Base-by-base conservation (phyloP, 768 basidiomycete species). In the Suillus decipiens region DNA sequence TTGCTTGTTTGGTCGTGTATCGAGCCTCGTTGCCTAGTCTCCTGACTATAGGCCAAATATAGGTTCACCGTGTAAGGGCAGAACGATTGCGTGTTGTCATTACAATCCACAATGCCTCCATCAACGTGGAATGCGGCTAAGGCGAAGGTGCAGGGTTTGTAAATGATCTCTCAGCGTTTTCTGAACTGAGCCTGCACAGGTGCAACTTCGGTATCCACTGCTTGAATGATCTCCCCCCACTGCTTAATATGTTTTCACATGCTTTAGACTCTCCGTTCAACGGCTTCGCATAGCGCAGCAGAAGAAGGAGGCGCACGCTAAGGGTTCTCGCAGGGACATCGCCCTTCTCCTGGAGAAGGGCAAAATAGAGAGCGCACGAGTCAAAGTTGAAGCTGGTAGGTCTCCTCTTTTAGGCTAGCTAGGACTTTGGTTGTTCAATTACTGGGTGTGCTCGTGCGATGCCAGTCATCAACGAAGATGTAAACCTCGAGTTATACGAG, bases 241-340 rank as follows among this genome's bases (percentile, higher is more conserved):
- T 60, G 17, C 53, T 59, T 34, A 41, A 39, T 53, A 31, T 10
- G 8, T 61, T 37, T 53, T 56, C 57, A 12, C 47, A 59, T 64
- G 64, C 45, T 28, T 67, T 64, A 95, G 92, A 63, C 82, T 96
- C 39, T 91, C 92, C 1, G 90, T 95, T 24, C 93, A 96, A 74
- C 86, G 92, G 19, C 80, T 95, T 64, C 84, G 92, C 61, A 95
- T 89, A 22, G 78, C 95, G 11, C 91, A 95, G 68, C 92, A 95
- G 78, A 99, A 99, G 85, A 95, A 91, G 77, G 87, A 89, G 67
- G 94, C 95, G 0, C 86, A 97, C 22, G 88, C 89, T 2, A 90
- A 91, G 75, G 66, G 77, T 45, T 71, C 90, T 41, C 82, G 95
- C 22, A 81, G 92, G 48, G 93, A 96, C 65, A 92, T 95, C 56